Evolutionary conservation across 2,329 filamentous ascomycete genomes (phyloP).

Genomic region (Aspergillus sojae): DNA sequence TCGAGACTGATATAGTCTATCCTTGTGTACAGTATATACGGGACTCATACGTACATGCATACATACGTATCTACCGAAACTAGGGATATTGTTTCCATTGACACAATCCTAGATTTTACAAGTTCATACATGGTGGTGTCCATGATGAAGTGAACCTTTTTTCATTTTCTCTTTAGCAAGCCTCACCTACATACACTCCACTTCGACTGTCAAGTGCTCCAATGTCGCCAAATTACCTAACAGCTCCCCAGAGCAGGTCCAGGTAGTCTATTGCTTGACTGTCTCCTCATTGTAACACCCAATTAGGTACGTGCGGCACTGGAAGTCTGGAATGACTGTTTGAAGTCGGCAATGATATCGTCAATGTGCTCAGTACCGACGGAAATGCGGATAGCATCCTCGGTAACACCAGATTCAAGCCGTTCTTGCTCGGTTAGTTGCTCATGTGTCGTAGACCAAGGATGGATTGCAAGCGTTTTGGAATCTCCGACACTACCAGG

Average conservation of each 20-base stretch:
- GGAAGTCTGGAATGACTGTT: slow-evolving; percentile 76
- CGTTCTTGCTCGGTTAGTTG: slow-evolving; percentile 85
- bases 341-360: slow-evolving; percentile 94
- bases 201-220: not conserved
- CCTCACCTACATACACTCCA: not conserved
- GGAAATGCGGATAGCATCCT: slow-evolving; percentile 92
- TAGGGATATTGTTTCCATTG: too few species aligned
- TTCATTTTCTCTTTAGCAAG: not conserved
- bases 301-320: slow-evolving; percentile 20
- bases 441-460: slow-evolving; percentile 93
- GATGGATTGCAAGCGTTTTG: slow-evolving; percentile 93
- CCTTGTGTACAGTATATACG: not conserved
- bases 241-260: too few species aligned
- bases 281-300: not conserved
- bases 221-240: not conserved
- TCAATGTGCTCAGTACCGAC: slow-evolving; percentile 96
- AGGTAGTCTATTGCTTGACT: not conserved
- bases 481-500: slow-evolving; percentile 75
- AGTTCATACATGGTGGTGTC: not conserved
- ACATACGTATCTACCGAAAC: not conserved
- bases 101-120: not conserved
- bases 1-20: not conserved
- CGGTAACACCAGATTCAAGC: slow-evolving; percentile 75
- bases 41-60: not conserved
- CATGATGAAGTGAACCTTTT: not conserved